These are phyloP conservation scores for Candida tallmaniae DNA, from an alignment of 805 yeast species.

Conservation along the genomic window DNA sequence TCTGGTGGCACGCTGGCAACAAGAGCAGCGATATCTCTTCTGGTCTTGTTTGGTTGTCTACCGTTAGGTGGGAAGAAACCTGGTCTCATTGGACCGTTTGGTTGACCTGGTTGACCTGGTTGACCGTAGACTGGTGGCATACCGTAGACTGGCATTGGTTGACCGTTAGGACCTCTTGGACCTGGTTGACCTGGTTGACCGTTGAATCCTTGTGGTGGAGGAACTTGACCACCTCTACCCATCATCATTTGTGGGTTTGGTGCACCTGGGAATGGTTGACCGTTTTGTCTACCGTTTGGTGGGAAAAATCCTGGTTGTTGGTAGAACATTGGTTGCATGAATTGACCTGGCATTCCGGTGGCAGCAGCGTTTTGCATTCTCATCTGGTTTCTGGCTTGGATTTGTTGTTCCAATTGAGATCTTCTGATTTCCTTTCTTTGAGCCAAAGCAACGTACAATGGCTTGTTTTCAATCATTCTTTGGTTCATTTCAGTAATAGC, in stretches of 20 bases:
- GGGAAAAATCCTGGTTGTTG: conserved; percentile 83
- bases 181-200: conserved; percentile 23
- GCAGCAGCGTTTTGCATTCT: conserved; percentile 97
- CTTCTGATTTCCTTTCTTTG: conserved; percentile 98
- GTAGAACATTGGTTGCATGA: conserved; percentile 82
- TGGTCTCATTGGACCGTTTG: conserved; percentile 53
- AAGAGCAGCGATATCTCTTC: conserved; percentile 56
- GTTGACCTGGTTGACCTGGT: conserved; percentile 55
- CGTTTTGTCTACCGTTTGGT: conserved; percentile 77
- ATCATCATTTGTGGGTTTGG: conserved; percentile 80
- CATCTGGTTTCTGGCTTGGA: conserved; percentile 96
- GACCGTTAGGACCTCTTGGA: conserved; percentile 79
- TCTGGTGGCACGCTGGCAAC: conserved; percentile 69
- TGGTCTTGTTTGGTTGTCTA: conserved; percentile 40
- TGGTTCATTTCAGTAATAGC: conserved; percentile 99
- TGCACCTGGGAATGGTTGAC: conserved; percentile 61
- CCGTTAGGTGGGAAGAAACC: conserved; percentile 49
- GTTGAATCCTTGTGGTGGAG: conserved; percentile 51
- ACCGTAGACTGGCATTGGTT: conserved; percentile 78
- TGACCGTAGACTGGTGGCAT: conserved; percentile 69
- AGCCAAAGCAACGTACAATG: conserved; percentile 96
- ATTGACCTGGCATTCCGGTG: conserved; percentile 75
- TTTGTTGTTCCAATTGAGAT: conserved; percentile 94
- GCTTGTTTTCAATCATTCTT: conserved; percentile 91
- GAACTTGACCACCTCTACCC: conserved; percentile 54